These are phyloP conservation scores for Paramyrothecium roridum DNA, from an alignment of 2,329 filamentous ascomycete species.

Conservation along the genomic window DNA sequence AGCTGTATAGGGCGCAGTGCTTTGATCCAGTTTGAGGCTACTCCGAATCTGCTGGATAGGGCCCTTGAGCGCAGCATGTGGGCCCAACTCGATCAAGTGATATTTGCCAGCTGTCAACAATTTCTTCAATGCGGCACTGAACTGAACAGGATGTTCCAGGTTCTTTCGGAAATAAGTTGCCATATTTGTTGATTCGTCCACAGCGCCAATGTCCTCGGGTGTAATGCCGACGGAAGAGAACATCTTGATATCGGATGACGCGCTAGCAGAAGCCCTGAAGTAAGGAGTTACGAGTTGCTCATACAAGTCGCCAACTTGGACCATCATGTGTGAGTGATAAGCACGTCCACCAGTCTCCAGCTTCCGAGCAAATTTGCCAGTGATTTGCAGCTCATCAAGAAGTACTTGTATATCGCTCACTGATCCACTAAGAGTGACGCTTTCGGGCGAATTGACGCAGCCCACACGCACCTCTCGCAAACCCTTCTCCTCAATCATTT, in stretches of 20 bases:
- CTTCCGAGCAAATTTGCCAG: background rate
- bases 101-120: background rate
- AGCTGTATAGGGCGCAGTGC: conserved; percentile 2
- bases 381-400: background rate
- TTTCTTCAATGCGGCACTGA: background rate
- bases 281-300: background rate
- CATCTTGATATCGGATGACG: background rate
- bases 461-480: background rate
- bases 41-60: conserved; percentile 7
- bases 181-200: background rate
- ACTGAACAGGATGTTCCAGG: background rate
- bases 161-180: background rate
- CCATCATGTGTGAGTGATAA: background rate
- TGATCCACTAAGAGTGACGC: background rate
- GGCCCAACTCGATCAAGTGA: conserved; percentile 15
- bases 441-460: background rate
- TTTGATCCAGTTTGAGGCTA: background rate
- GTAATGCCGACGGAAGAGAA: background rate
- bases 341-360: background rate
- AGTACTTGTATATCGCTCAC: background rate
- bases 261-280: background rate
- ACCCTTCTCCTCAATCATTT: background rate
- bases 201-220: background rate
- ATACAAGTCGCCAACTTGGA: background rate
- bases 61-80: conserved; percentile 14